Evolutionary conservation across 2,329 filamentous ascomycete species (phyloP).

Genomic region (Arachnomyces sp.): DNA sequence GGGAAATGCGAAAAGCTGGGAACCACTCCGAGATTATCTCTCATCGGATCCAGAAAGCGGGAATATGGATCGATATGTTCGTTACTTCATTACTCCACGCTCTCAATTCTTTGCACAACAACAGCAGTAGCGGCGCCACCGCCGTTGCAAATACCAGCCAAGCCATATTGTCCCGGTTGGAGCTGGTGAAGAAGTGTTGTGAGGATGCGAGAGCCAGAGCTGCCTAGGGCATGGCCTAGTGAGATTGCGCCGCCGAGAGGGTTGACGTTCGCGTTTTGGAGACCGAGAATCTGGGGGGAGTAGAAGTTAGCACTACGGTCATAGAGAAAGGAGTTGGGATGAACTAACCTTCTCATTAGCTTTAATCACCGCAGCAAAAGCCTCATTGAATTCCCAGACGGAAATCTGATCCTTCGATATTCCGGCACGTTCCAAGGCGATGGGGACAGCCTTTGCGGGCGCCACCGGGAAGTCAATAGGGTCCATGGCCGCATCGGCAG

Average conservation of each 20-base stretch:
- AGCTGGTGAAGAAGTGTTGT: conserved; percentile 87
- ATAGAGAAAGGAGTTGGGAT: neutral
- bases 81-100: conserved; percentile 32
- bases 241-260: conserved; percentile 85
- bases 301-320: conserved; percentile 13
- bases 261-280: conserved; percentile 74
- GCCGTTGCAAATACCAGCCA: conserved; percentile 94
- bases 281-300: conserved; percentile 61
- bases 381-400: conserved; percentile 98
- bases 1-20: neutral
- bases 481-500: conserved; percentile 83
- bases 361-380: conserved; percentile 90
- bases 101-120: conserved; percentile 74
- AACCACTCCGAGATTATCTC: neutral
- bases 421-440: conserved; percentile 79
- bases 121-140: conserved; percentile 86
- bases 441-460: conserved; percentile 82
- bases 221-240: conserved; percentile 83
- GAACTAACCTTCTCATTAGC: conserved; percentile 71
- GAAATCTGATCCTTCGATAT: conserved; percentile 87
- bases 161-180: conserved; percentile 85
- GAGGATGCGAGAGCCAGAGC: conserved; percentile 84
- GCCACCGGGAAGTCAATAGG: conserved; percentile 91
- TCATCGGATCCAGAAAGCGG: too few species aligned
- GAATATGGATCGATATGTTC: too few species aligned